Base-by-base conservation (phyloP, 2,329 filamentous ascomycete species). In the Fusarium ambrosium region DNA sequence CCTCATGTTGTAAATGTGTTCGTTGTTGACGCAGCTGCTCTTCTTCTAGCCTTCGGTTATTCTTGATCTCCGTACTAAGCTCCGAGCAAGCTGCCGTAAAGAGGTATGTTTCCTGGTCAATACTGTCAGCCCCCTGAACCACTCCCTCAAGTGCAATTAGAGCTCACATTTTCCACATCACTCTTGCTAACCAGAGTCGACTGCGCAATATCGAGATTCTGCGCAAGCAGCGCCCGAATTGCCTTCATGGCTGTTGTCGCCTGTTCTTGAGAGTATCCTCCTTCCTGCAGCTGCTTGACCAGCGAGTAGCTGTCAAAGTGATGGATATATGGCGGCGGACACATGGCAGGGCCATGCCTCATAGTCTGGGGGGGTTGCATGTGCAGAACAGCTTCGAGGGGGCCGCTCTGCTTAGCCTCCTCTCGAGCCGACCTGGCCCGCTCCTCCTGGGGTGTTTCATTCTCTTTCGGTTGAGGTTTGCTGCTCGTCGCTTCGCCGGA, bases 271-370 rank as follows among this genome's bases (percentile, higher is more conserved):
- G 89, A 91, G 83, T 95, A 98, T 0, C 93, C 93, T 14, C 92
- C 91, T 20, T 92, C 89, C 62, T 92, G 89, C 18, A 99, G 90
- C 78, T 94, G 91, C 79, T 93, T 93, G 18, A 98, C 97, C 6
- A 98, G 89, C 16, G 91, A 92, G 83, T 97, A 99, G 27, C 93
- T 98, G 84, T 99, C 96, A 83, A 99, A 99, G 84, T 98, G 95
- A 85, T 99, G 97, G 37, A 98, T 92, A 80, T 98, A 97, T 1
- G 92, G 93, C 9, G 94, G 90, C 1, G 94, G 89, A 58, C 91
- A 88, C 80, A 93, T 89, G 80, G 95, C 92, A 6, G 92, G 92
- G 24, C 90, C 89, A 75, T 89, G 88, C 58, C 85, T 79, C 53
- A 77, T 76, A n/a, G 79, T 78, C 55, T 86, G 81, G 9, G 86